Evolutionary conservation across 768 basidiomycete species (phyloP), one percentile per base, ranked within the genome.

Genomic region (Piloderma croceum): DNA sequence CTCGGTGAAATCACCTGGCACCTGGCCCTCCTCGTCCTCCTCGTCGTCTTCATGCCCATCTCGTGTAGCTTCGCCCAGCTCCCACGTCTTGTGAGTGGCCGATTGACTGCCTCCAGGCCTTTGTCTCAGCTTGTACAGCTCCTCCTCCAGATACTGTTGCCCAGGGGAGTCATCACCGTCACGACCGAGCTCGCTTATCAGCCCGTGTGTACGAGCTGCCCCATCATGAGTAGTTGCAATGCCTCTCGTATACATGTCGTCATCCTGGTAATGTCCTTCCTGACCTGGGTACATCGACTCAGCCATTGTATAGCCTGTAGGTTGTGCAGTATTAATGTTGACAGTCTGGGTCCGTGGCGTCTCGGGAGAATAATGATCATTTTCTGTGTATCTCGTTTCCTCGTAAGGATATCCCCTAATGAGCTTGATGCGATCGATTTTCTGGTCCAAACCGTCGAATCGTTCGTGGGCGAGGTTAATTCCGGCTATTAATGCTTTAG

Each of bases 131-230:
- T 87, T 86, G 60, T 86, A 90, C 24, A 90, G 57, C 56, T 88
- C 84, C 53, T 90, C 82, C 55, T 88, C 84, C n/a, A 90, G 65
- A 51, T 67, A 79, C 49, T 86, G 79, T 49, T 86, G 79, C 1
- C 87, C 87, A 12, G 83, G 77, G 1, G 87, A 89, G 56, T 86
- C 80, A 38, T 84, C 81, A n/a, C 80, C 75, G n/a, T n/a, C n/a
- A n/a, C n/a, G n/a, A n/a, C n/a, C 40, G 73, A n/a, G n/a, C n/a
- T n/a, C n/a, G n/a, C n/a, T n/a, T n/a, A n/a, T n/a, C n/a, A n/a
- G n/a, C n/a, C n/a, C n/a, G n/a, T n/a, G n/a, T n/a, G n/a, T n/a
- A n/a, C n/a, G n/a, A n/a, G n/a, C n/a, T n/a, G n/a, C n/a, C 20
- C 48, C 21, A 47, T 35, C 18, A 24, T 55, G 18, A 58, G 63